These are phyloP conservation scores for Chytriomyces sp. DNA, from an alignment of 192 early-diverging fungal species.

Conservation along the genomic window DNA sequence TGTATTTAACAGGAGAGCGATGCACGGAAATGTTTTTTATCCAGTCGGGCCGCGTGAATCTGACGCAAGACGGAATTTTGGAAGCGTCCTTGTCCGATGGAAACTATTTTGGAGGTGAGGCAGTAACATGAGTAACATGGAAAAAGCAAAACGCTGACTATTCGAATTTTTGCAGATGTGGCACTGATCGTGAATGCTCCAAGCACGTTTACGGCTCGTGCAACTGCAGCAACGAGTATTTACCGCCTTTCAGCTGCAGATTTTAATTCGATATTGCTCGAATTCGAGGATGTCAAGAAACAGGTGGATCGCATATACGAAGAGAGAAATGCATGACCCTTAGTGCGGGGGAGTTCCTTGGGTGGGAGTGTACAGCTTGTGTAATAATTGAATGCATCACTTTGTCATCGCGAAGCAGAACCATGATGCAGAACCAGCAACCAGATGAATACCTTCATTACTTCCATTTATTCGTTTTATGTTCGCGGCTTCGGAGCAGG, in stretches of 20 bases:
- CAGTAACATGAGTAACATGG: conserved; percentile 2
- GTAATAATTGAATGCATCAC: no score
- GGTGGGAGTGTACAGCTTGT: no score
- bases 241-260: no score
- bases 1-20: conserved; percentile 21
- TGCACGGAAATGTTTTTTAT: conserved; percentile 63
- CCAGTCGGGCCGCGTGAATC: conserved; percentile 44
- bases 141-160: background rate
- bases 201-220: no score
- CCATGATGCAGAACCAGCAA: no score
- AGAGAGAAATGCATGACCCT: background rate
- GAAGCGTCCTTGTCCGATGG: conserved; percentile 42
- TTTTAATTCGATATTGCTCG: background rate
- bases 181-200: no score
- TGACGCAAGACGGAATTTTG: conserved; percentile 41
- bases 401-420: no score
- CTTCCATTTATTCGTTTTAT: no score
- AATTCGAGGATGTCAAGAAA: conserved; percentile 8
- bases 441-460: no score
- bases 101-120: conserved; percentile 51
- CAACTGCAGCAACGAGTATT: no score
- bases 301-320: conserved; percentile 5
- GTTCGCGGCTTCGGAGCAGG: background rate
- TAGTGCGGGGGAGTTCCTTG: background rate
- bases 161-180: no score